Conservation (phyloP, 352 stramenopile species). For the Phytopythium chamaehyphon region DNA sequence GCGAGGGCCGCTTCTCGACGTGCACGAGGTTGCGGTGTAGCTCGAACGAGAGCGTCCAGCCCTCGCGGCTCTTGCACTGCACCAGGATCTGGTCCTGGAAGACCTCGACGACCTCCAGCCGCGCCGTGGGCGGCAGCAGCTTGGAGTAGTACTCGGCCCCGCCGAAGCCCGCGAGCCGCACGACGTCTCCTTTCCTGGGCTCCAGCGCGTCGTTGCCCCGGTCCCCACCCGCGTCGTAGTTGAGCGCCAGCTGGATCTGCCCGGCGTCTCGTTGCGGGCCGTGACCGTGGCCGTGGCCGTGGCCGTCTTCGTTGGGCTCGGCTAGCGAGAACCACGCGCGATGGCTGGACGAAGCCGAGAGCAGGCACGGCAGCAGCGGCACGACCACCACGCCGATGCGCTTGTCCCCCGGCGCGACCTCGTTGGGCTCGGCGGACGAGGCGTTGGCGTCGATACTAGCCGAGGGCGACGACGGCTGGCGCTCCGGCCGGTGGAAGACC, state of each 20-base stretch:
- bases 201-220: slow-evolving; percentile 12
- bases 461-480: neutral
- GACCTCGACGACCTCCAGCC: slow-evolving; percentile 52
- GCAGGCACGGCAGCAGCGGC: slow-evolving; percentile 53
- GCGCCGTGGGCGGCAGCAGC: slow-evolving; percentile 33
- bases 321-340: slow-evolving; percentile 54
- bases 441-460: no score
- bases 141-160: slow-evolving; percentile 72
- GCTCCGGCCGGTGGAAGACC: slow-evolving; percentile 47
- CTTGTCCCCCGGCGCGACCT: slow-evolving; percentile 33
- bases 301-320: slow-evolving; percentile 5
- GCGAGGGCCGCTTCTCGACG: slow-evolving; percentile 54
- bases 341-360: slow-evolving; percentile 48
- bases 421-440: slow-evolving; percentile 1
- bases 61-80: slow-evolving; percentile 53
- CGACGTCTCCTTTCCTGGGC: slow-evolving; percentile 49
- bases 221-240: slow-evolving; percentile 44
- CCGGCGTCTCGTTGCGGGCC: slow-evolving; percentile 48
- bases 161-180: slow-evolving; percentile 55
- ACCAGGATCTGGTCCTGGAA: slow-evolving; percentile 66
- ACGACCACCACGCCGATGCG: slow-evolving; percentile 55
- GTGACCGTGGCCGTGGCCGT: no score
- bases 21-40: slow-evolving; percentile 64
- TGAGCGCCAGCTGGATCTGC: slow-evolving; percentile 54
- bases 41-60: slow-evolving; percentile 59